Base-by-base conservation (phyloP, 192 early-diverging fungal genomes). In the Linnemannia hyalina region DNA sequence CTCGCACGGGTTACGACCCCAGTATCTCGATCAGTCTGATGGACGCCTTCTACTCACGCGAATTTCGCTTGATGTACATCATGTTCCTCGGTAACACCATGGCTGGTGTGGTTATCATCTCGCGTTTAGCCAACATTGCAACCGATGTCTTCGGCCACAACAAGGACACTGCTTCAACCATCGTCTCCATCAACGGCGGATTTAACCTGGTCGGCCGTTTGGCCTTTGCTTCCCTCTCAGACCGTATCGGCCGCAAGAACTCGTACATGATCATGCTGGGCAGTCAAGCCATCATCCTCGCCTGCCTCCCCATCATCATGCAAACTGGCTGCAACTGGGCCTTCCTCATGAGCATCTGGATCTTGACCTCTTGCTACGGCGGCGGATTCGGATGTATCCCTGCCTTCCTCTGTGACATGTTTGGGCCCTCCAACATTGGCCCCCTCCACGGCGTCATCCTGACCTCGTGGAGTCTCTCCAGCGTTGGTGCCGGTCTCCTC, bases 311-410 rank as follows among this genome's bases (percentile, higher is more conserved):
- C 41, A 70, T 89, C 29, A 78, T 92, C n/a, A 93, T 96, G 75
- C 80, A 83, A 38, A 68, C 83, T 65, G 77, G 74, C 15, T 76
- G 79, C 68, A 94, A 93, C 74, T 90, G 91, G 87, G 88, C 90
- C 16, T 94, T 92, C 83, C 80, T 95, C 41, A 75, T 91, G 63
- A 83, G 91, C 32, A 85, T 93, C 55, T 95, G 93, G 91, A 68
- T 93, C 69, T 90, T 94, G 46, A 94, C 94, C 1, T 83, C 93
- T 10, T 94, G 92, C 87, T 96, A 95, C 75, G 95, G 95, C 36
- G 94, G 93, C 41, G 95, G 95, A 29, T 95, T 96, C 52, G 94
- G 94, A 16, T 91, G 94, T 72, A 94, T 96, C 73, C 94, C 95
- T 3, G 94, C 94, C 6, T 94, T 93, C 75, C 80, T 96, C 49